A percentile compares a stretch with the other conserved stretches of the same genome.
Conservation (phyloP, 2,329 filamentous ascomycete species). For the Beauveria sp. region DNA sequence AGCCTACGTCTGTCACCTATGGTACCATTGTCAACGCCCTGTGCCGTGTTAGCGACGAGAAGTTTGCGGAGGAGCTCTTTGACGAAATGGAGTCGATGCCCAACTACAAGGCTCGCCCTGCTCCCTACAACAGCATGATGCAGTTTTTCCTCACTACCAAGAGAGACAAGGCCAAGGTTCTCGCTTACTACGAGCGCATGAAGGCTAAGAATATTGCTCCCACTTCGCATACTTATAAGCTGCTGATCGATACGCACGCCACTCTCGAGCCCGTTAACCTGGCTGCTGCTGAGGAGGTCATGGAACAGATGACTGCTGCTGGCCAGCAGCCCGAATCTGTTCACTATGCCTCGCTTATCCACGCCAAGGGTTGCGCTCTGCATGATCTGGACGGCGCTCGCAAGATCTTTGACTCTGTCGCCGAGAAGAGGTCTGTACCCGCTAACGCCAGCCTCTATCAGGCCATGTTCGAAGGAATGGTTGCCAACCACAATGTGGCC, state of each 20-base stretch:
- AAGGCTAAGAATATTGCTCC: slow-evolving; percentile 76
- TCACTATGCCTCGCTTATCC: slow-evolving; percentile 91
- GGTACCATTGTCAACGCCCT: slow-evolving; percentile 97
- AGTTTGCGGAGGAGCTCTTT: slow-evolving; percentile 94
- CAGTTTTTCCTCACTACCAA: slow-evolving; percentile 98
- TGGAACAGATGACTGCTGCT: slow-evolving; percentile 66
- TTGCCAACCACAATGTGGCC: slow-evolving; percentile 80
- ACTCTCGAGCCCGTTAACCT: slow-evolving; percentile 89
- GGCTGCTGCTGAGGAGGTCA: slow-evolving; percentile 73
- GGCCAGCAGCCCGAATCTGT: slow-evolving; percentile 80
- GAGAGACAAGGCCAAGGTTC: slow-evolving; percentile 87
- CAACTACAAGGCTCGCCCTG: slow-evolving; percentile 96
- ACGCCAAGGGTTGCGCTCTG: slow-evolving; percentile 88
- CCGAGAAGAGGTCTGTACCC: slow-evolving; percentile 58
- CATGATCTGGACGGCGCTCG: slow-evolving; percentile 84
- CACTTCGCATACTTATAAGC: slow-evolving; percentile 94
- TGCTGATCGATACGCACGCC: slow-evolving; percentile 90
- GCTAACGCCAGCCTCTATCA: slow-evolving; percentile 87
- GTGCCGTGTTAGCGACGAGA: slow-evolving; percentile 94
- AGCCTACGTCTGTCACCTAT: slow-evolving; percentile 95
- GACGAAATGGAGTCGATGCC: slow-evolving; percentile 99
- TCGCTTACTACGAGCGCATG: slow-evolving; percentile 95
- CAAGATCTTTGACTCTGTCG: slow-evolving; percentile 72
- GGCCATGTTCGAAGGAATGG: slow-evolving; percentile 93
- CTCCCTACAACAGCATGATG: slow-evolving; percentile 99